Base-by-base conservation (phyloP, 106 monocot genomes). In the Iris macrosiphon region DNA sequence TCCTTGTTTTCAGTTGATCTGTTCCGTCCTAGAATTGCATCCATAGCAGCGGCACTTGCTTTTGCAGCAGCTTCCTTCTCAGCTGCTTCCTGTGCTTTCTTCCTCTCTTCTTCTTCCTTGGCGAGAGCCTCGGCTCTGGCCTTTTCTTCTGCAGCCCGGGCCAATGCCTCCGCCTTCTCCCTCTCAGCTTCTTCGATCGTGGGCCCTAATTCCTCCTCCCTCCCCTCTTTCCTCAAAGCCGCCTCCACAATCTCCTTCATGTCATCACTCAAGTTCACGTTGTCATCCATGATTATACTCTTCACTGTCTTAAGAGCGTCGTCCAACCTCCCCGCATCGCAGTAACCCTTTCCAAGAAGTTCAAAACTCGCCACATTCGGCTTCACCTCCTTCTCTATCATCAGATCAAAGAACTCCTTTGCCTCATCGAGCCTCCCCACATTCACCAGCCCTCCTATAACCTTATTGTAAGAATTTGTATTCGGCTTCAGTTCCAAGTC, bases 41-140 rank as follows among this genome's bases (percentile, higher is more conserved):
- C 94, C 62, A 89, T 75, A 14, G 93, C 87, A 12, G 88, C 88
- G 13, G 71, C 74, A 39, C 78, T 94, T 29, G 92, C 92, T 56
- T 47, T 83, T 0, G 76, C 80, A 27, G 79, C 79, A 37, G 76
- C 83, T 25, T 65, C 88, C 20, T 73, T 81, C 61, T 89, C 82
- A 4, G 88, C 88, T 19, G 84, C 84, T 20, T 60, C 75, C 63
- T 89, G 85, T 19, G 85, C 89, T 61, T 89, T 85, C 78, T 82
- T 76, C 51, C 66, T 85, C 63, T 95, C 89, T 47, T 85, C 85
- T 32, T 89, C 89, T 63, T 85, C 84, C 63, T 46, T 83, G 0
- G 80, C 84, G 24, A 74, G 78, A 54, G 84, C 84, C 59, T 88
- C 93, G n/a, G 72, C 81, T 64, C 71, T 88, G 9, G 75, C 88